Evolutionary conservation across 139 green algal genomes (phyloP).

Genomic region (Choricystis sp.): DNA sequence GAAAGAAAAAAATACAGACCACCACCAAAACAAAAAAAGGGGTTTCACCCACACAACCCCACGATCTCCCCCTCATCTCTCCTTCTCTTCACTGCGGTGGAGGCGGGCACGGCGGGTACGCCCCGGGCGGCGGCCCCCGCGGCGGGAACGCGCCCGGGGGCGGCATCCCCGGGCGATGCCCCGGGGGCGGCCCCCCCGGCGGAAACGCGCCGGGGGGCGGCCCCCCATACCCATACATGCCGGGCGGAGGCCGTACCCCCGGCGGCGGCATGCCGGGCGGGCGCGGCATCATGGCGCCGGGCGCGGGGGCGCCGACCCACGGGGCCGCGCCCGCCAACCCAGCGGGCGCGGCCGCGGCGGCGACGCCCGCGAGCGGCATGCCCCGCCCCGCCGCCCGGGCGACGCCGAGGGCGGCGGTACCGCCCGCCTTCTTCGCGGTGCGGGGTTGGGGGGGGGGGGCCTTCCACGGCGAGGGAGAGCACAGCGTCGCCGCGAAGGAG

Average conservation of each 20-base stretch:
- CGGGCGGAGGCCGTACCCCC: constrained; percentile 14
- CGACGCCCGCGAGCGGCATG: constrained; percentile 33
- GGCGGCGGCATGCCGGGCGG: constrained; percentile 33
- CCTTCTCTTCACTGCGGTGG: too few relatives aligned
- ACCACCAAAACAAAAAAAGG: too few relatives aligned
- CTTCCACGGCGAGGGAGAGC: constrained; percentile 87
- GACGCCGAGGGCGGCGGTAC: constrained; percentile 46
- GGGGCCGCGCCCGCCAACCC: constrained; percentile 69
- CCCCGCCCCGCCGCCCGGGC: constrained; percentile 63
- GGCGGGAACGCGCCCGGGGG: constrained; percentile 12
- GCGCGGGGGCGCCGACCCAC: constrained; percentile 71
- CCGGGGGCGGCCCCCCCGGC: constrained; percentile 32
- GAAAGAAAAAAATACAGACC: too few relatives aligned
- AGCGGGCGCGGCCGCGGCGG: constrained; percentile 38
- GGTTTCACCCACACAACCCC: too few relatives aligned
- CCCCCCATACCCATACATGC: not conserved
- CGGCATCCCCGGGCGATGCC: constrained; percentile 19
- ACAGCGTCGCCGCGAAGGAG: constrained; percentile 91
- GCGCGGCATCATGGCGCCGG: constrained; percentile 81
- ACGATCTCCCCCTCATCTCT: too few relatives aligned
- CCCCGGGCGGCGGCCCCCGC: too few relatives aligned
- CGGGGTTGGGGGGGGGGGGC: constrained; percentile 75
- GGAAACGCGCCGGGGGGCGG: constrained; percentile 33
- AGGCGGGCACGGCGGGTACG: too few relatives aligned
- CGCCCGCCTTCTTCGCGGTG: constrained; percentile 25